Base-by-base conservation (phyloP, 2,329 filamentous ascomycete genomes). In the Trichoderma sp. region DNA sequence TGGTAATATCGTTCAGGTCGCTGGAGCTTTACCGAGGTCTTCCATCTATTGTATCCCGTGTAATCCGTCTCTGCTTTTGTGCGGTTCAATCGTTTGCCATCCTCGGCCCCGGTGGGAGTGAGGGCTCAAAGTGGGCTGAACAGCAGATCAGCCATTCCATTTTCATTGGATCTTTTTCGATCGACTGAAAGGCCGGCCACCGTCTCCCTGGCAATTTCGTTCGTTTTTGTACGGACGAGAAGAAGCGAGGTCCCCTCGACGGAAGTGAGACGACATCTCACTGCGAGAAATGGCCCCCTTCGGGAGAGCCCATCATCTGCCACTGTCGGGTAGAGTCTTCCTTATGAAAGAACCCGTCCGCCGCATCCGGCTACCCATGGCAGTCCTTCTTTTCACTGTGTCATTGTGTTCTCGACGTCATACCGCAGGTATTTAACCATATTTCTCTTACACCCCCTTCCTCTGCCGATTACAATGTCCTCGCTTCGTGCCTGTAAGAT, bases 291-390 rank as follows among this genome's bases (percentile, higher is more conserved):
- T 70, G 70, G 17, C 69, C 68, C 4, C 64, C 53, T 45, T 52
- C 69, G n/a, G 65, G 64, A 25, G 67, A 71, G 63, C 75, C 76
- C n/a, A 76, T 77, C 72, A 65, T 72, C 8, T 81, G 79, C 57
- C 78, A 80, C 50, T 81, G 79, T 64, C n/a, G n/a, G 79, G 79
- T 12, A 80, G 78, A 69, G 75, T 75, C 22, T 81, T 80, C 67
- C 74, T 81, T 50, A 73, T 79, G 67, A 81, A 80, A 60, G 79
- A 81, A 67, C 79, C 81, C 50, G 71, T 81, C 42, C 71, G 77
- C 7, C 74, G 4, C 79, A 81, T 69, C 77, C 80, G 70, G 79
- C 79, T 5, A 79, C 77, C 2, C 79, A 81, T 69, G 72, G 73
- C 19, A 75, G 76, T 25, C 75, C 75, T 13, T 73, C 76, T n/a